These are phyloP conservation scores for Candida orba DNA, from an alignment of 805 yeast species.

Conservation along the genomic window DNA sequence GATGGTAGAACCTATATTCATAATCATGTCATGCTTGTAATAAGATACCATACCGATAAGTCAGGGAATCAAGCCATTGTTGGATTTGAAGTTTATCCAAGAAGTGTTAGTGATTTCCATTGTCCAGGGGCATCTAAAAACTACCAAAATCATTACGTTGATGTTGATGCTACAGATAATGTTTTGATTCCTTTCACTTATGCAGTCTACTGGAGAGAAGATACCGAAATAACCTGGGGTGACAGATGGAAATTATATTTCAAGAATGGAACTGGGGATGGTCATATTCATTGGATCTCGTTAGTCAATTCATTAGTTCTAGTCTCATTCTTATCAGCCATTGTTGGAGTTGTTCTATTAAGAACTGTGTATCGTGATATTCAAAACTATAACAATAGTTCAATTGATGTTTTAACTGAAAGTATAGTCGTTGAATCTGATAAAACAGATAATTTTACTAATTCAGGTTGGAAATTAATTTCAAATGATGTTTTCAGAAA, in stretches of 20 bases:
- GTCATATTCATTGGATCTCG: conserved; percentile 71
- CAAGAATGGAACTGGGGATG: conserved; percentile 41
- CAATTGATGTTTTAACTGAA: conserved; percentile 19
- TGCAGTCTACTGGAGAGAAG: conserved; percentile 86
- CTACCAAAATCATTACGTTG: conserved; percentile 49
- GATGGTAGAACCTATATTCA: conserved; percentile 56
- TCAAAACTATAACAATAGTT: conserved; percentile 27
- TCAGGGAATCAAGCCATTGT: conserved; percentile 53
- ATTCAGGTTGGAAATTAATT: conserved; percentile 47
- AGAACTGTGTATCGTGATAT: conserved; percentile 48
- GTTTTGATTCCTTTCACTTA: conserved; percentile 67
- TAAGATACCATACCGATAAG: conserved; percentile 56
- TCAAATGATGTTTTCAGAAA: conserved; percentile 45
- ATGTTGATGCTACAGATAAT: conserved; percentile 33
- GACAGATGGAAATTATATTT: conserved; percentile 71
- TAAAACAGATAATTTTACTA: conserved; percentile 21
- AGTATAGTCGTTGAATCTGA: conserved; percentile 21
- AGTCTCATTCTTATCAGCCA: conserved; percentile 49
- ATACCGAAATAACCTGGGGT: conserved; percentile 52
- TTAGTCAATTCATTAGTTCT: conserved; percentile 64
- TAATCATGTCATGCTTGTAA: conserved; percentile 76
- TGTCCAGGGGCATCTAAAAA: conserved; percentile 73
- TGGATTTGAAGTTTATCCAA: conserved; percentile 87
- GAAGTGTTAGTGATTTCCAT: conserved; percentile 55
- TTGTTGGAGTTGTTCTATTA: conserved; percentile 58